A percentile compares a stretch with the other conserved stretches of the same genome.
Conservation (phyloP, 1,284 basidiomycete genomes). For the Pseudozyma thailandica region DNA sequence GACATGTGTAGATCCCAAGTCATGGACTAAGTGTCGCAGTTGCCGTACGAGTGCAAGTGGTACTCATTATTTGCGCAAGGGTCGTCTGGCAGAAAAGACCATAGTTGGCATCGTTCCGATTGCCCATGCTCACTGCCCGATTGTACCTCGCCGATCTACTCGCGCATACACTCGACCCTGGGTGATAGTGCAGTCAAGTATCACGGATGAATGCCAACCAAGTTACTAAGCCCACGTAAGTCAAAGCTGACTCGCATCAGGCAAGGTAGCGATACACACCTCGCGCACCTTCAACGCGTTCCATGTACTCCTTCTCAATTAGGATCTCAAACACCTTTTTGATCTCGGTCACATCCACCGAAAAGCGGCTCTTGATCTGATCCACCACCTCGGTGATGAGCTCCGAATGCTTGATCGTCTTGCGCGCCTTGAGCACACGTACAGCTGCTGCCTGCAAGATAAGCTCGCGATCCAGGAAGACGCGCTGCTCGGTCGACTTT, state of each 20-base stretch:
- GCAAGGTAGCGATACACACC: constrained; percentile 66
- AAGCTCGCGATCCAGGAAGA: constrained; percentile 85
- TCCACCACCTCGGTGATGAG: constrained; percentile 63
- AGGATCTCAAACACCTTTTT: constrained; percentile 66
- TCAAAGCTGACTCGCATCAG: constrained; percentile 22
- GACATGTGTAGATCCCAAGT: too few relatives aligned
- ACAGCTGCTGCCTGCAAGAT: constrained; percentile 88
- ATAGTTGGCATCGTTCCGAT: too few relatives aligned
- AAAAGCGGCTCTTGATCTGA: constrained; percentile 60
- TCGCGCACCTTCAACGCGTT: constrained; percentile 63
- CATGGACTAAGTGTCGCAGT: too few relatives aligned
- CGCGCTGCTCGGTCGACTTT: constrained; percentile 81
- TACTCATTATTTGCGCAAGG: too few relatives aligned
- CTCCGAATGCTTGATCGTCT: constrained; percentile 61
- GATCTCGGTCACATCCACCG: constrained; percentile 63
- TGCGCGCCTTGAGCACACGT: constrained; percentile 65
- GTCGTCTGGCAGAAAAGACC: too few relatives aligned
- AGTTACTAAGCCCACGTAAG: too few relatives aligned
- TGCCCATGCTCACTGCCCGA: too few relatives aligned
- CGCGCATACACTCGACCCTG: too few relatives aligned
- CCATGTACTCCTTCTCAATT: constrained; percentile 66
- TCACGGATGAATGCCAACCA: too few relatives aligned
- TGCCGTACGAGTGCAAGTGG: too few relatives aligned
- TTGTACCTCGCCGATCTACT: too few relatives aligned
- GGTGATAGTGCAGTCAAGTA: too few relatives aligned